A percentile compares a stretch with the other conserved stretches of the same genome.
These are phyloP conservation scores for Aspergillus diversus DNA, from an alignment of 495 filamentous ascomycete species.

Conservation along the genomic window DNA sequence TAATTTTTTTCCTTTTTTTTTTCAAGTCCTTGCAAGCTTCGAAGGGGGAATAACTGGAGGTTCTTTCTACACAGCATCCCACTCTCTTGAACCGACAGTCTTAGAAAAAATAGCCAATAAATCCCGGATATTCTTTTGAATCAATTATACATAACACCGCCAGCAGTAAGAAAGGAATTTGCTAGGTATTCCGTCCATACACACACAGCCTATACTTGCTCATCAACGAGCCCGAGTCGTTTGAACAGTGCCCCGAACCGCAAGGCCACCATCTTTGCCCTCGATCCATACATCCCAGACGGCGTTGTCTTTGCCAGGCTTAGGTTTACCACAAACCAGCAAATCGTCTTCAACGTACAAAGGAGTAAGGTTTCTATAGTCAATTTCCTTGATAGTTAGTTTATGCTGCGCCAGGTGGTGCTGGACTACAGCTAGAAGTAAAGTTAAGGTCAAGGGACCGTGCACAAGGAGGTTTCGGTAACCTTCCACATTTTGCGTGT, in stretches of 20 bases:
- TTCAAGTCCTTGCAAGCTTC: too few relatives aligned
- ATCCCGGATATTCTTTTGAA: too few relatives aligned
- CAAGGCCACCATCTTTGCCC: constrained; percentile 57
- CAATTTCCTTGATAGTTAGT: constrained; percentile 52
- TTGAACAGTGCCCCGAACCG: constrained; percentile 59
- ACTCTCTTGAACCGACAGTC: too few relatives aligned
- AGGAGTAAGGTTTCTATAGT: constrained; percentile 83
- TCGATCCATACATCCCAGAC: constrained; percentile 72
- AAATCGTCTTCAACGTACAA: constrained; percentile 72
- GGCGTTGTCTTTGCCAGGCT: constrained; percentile 23
- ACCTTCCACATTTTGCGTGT: constrained; percentile 71
- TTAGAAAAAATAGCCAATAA: too few relatives aligned
- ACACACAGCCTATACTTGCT: neutral
- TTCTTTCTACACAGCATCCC: too few relatives aligned
- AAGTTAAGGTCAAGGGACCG: constrained; percentile 76
- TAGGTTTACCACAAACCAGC: constrained; percentile 57
- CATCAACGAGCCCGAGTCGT: neutral
- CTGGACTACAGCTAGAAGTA: constrained; percentile 70
- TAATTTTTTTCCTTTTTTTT: too few relatives aligned
- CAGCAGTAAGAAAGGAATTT: neutral
- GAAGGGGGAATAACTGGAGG: too few relatives aligned
- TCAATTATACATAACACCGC: too few relatives aligned
- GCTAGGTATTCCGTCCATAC: neutral
- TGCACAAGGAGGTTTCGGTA: constrained; percentile 79
- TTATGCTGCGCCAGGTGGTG: constrained; percentile 44